Conservation (phyloP, 2,329 filamentous ascomycete species). For the Zalaria obscura region DNA sequence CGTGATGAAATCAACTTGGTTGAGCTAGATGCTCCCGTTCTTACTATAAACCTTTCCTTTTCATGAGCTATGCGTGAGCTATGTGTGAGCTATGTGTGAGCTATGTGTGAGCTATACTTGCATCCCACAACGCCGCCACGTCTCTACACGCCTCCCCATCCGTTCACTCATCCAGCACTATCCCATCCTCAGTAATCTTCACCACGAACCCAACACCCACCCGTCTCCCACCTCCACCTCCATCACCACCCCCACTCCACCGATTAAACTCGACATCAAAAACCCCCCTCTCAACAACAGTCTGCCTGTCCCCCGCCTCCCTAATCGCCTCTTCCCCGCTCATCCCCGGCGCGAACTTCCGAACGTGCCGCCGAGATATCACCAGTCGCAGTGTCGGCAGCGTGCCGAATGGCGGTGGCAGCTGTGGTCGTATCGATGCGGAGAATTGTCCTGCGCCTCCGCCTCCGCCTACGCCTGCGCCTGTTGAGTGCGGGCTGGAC, state of each 20-base stretch:
- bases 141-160: too few species aligned
- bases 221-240: constrained; percentile 6
- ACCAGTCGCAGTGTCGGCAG: constrained; percentile 18
- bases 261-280: constrained; percentile 19
- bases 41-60: too few species aligned
- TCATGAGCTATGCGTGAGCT: too few species aligned
- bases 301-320: constrained; percentile 20
- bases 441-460: constrained; percentile 3
- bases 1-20: too few species aligned
- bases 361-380: constrained; percentile 18
- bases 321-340: constrained; percentile 22
- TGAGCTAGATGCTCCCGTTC: too few species aligned
- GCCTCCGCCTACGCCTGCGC: neutral
- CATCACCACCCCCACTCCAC: constrained; percentile 7
- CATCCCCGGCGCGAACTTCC: constrained; percentile 22
- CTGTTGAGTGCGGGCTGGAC: neutral
- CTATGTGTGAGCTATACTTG: too few species aligned
- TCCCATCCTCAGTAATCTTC: constrained; percentile 5
- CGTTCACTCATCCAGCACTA: too few species aligned
- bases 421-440: constrained; percentile 5
- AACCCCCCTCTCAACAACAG: constrained; percentile 19
- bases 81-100: too few species aligned
- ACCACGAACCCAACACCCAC: constrained; percentile 12
- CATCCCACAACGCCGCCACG: too few species aligned
- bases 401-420: constrained; percentile 18